Evolutionary conservation across 2,329 filamentous ascomycete genomes (phyloP).

Genomic region (Arthrinium phaeospermum): DNA sequence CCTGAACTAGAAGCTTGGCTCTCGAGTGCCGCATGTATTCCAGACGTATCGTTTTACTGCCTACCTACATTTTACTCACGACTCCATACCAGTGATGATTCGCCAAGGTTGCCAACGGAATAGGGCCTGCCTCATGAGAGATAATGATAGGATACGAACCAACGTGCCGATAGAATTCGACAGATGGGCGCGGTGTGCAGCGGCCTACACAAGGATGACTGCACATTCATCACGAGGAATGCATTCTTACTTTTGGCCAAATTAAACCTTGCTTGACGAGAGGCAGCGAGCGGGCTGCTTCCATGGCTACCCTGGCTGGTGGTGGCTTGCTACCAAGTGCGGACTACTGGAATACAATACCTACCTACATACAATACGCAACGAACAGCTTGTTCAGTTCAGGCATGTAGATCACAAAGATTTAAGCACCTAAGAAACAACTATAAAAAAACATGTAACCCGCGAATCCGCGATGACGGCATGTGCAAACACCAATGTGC

Average conservation of each 20-base stretch:
- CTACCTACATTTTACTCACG: not conserved
- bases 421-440: not conserved
- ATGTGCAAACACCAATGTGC: slow-evolving; percentile 12
- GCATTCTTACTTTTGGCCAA: not conserved
- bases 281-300: not conserved
- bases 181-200: not conserved
- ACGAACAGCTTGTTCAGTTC: not conserved
- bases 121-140: not conserved
- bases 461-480: not conserved
- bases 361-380: not conserved
- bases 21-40: slow-evolving; percentile 5
- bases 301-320: not conserved
- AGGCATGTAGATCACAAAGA: not conserved
- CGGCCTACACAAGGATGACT: not conserved
- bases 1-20: slow-evolving; percentile 7
- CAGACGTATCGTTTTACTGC: not conserved
- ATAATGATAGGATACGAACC: not conserved
- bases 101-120: not conserved
- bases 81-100: not conserved
- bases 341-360: no score
- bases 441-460: slow-evolving; percentile 7
- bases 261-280: not conserved
- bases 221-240: not conserved
- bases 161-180: not conserved
- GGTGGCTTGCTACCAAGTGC: not conserved